Evolutionary conservation across 2,329 filamentous ascomycete genomes (phyloP), one percentile per base, ranked within the genome.

Genomic region (Fusarium sp.): DNA sequence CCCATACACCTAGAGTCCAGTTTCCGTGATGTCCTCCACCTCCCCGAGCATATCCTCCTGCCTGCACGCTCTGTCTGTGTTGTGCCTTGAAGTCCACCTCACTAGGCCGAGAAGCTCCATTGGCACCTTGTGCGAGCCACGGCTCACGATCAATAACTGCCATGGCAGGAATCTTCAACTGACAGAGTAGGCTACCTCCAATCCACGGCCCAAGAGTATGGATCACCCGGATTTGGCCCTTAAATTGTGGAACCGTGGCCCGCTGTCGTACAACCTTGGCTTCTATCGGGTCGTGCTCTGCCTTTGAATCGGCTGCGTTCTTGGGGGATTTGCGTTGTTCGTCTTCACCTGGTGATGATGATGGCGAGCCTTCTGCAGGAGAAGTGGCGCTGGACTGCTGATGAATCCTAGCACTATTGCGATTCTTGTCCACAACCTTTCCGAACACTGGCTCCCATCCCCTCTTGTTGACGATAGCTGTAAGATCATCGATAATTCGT

Each of bases 401-500:
- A 47, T 77, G 75, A 35, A 87, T 79, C 66, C 85, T 86, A 0
- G 82, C 73, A 67, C 88, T 89, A 18, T 80, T 80, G 62, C 83
- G 85, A 39, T 89, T 80, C 66, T 88, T 84, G 17, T 90, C 90
- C 8, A 90, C 88, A 3, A 88, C 92, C 75, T 92, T 93, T 41
- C 92, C 94, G 48, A 88, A 87, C 4, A 98, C 90, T 0, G 90
- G 87, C 75, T 94, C 91, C 94, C 96, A 98, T 12, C 94, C 93
- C 70, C 91, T 86, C 49, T 87, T 84, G 22, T 90, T 85, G 10
- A 96, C 87, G 2, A 98, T 84, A 3, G 84, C 82, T 8, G 88
- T 87, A 2, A 98, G 83, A 77, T 98, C 95, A 64, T 92, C 89
- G 38, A 98, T 83, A 42, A 98, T 87, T 33, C 96, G 90, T 31